Percentiles rank a stretch among this genome's conserved stretches.
Evolutionary conservation across 2,329 filamentous ascomycete species (phyloP).

Genomic region (Sphaerostilbella broomeana): DNA sequence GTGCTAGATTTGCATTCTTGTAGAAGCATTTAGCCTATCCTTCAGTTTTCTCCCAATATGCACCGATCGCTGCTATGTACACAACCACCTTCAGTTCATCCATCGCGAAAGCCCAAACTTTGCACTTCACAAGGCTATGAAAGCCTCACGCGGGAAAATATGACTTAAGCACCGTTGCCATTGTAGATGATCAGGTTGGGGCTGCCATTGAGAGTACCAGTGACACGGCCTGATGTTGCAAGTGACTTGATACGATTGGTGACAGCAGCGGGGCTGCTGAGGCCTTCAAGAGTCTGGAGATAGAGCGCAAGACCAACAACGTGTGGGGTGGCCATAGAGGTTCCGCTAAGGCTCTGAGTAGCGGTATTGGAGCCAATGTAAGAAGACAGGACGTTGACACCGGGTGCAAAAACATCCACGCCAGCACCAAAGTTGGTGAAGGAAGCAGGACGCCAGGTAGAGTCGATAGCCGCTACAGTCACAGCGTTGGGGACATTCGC

Average conservation of each 20-base stretch:
- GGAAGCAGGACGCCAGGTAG: constrained; percentile 30
- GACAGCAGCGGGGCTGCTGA: constrained; percentile 37
- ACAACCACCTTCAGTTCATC: no score
- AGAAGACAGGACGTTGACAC: constrained; percentile 33
- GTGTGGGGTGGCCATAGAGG: constrained; percentile 37
- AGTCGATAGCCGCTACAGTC: constrained; percentile 42
- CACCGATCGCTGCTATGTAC: no score
- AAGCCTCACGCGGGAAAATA: no score
- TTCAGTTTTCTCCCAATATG: no score
- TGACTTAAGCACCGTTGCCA: constrained; percentile 25
- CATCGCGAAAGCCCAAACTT: no score
- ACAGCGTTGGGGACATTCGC: constrained; percentile 39
- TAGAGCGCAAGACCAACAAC: constrained; percentile 36
- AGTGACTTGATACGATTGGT: constrained; percentile 36
- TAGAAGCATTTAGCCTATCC: no score
- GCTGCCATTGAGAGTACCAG: constrained; percentile 31
- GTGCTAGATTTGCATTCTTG: no score
- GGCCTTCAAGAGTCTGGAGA: constrained; percentile 38
- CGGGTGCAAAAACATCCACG: constrained; percentile 38
- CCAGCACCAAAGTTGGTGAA: constrained; percentile 43
- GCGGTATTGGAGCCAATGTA: constrained; percentile 33
- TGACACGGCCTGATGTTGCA: constrained; percentile 31
- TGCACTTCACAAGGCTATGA: no score
- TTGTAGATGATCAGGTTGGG: constrained; percentile 44
- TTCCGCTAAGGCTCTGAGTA: constrained; percentile 34